Evolutionary conservation across 1,139 yeast genomes (phyloP).

Genomic region (Dujonia santamariae): DNA sequence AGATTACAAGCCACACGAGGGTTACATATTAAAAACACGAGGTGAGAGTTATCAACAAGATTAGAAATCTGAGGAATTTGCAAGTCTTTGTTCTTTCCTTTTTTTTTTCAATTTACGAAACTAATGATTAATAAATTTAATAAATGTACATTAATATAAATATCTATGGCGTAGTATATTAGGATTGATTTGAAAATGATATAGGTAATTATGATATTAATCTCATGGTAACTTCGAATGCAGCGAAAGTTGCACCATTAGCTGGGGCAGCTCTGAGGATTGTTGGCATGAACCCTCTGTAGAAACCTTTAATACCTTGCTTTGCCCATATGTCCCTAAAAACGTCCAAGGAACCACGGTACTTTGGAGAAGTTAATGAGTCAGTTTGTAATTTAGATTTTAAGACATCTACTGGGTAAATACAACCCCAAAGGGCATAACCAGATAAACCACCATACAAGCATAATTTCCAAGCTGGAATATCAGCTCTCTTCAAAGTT

Average conservation of each 20-base stretch:
- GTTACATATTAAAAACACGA: too few relatives aligned
- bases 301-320: conserved; percentile 72
- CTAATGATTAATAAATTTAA: too few relatives aligned
- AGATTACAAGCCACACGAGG: conserved; percentile 20
- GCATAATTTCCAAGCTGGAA: conserved; percentile 86
- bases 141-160: conserved; percentile 20
- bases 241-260: conserved; percentile 92
- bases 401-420: conserved; percentile 82
- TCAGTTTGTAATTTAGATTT: conserved; percentile 89
- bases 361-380: conserved; percentile 48
- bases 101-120: too few relatives aligned
- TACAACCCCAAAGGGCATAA: conserved; percentile 75
- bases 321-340: conserved; percentile 47
- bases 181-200: too few relatives aligned
- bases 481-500: conserved; percentile 53
- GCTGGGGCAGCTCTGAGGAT: conserved; percentile 95
- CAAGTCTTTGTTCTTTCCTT: too few relatives aligned
- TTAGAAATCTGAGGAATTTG: too few relatives aligned
- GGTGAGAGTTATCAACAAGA: too few relatives aligned
- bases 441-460: conserved; percentile 84
- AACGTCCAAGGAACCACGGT: conserved; percentile 53
- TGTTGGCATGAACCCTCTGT: conserved; percentile 87
- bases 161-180: too few relatives aligned
- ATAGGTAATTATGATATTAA: too few relatives aligned
- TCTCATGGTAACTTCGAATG: conserved; percentile 86